These are phyloP conservation scores for Penicillium atrosanguineum DNA, from an alignment of 495 filamentous ascomycete genomes.

Conservation along the genomic window DNA sequence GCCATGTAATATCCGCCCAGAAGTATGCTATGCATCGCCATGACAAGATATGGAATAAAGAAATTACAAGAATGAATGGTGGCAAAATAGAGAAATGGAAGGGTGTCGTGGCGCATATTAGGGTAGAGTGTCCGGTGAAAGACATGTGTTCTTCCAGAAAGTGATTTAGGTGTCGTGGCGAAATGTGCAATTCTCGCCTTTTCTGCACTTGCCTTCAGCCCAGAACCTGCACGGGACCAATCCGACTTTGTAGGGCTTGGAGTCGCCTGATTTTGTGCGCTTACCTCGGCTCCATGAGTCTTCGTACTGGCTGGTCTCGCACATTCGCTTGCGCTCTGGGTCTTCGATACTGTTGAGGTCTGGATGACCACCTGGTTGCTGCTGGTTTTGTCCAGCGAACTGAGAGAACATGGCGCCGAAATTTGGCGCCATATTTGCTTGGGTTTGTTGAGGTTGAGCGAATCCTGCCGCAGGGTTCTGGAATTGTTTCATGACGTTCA, in stretches of 20 bases:
- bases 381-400: slow-evolving; percentile 37
- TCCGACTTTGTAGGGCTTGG: slow-evolving; percentile 42
- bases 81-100: not conserved
- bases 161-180: slow-evolving; percentile 51
- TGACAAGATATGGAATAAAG: slow-evolving; percentile 3
- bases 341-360: slow-evolving; percentile 33
- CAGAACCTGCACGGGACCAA: slow-evolving; percentile 71
- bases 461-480: slow-evolving; percentile 19
- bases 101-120: not conserved
- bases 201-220: slow-evolving; percentile 73
- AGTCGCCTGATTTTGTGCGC: slow-evolving; percentile 32
- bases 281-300: slow-evolving; percentile 32
- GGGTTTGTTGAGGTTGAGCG: slow-evolving; percentile 26
- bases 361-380: slow-evolving; percentile 15
- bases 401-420: slow-evolving; percentile 52
- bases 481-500: slow-evolving; percentile 39
- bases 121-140: slow-evolving; percentile 9
- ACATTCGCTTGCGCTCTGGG: slow-evolving; percentile 45
- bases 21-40: slow-evolving; percentile 4
- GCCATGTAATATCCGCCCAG: slow-evolving; percentile 1
- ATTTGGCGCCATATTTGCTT: slow-evolving; percentile 33
- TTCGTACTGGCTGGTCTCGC: slow-evolving; percentile 33
- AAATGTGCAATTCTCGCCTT: slow-evolving; percentile 84
- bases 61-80: slow-evolving; percentile 2
- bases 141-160: not conserved